phyloP scores from a whole-genome alignment of 23 red algal species.

The Chondrus crispus region DNA sequence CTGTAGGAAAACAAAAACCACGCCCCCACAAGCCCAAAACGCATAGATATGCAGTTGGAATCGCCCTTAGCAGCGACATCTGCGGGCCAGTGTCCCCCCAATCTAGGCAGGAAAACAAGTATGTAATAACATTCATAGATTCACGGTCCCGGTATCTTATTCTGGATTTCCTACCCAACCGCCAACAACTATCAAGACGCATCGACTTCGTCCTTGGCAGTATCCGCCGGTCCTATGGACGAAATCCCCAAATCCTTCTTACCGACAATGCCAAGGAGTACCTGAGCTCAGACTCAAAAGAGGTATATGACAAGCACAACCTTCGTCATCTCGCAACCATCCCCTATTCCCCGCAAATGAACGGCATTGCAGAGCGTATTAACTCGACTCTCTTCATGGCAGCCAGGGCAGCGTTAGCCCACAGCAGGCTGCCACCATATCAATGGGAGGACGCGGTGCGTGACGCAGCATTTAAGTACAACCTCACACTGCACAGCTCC shows the following conservation, averaged over 20 bases:
- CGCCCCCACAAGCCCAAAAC: no score
- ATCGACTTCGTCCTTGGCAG: background rate
- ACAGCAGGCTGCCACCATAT: background rate
- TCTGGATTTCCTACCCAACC: background rate
- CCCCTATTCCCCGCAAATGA: background rate
- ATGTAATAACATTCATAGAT: conserved; percentile 6
- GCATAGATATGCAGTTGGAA: no score
- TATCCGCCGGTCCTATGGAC: background rate
- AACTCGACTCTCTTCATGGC: background rate
- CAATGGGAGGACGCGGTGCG: background rate
- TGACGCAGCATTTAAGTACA: conserved; percentile 1
- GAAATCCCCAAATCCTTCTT: background rate
- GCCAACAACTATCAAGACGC: background rate
- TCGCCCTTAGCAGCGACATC: background rate
- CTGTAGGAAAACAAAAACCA: no score
- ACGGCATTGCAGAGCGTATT: background rate
- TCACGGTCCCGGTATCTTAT: background rate
- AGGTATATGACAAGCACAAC: background rate
- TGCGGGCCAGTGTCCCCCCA: background rate
- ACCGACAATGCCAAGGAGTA: background rate
- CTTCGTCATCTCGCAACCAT: background rate
- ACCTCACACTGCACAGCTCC: background rate
- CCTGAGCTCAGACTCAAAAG: background rate
- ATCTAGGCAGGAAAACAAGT: background rate
- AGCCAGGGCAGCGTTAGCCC: background rate